phyloP scores from a whole-genome alignment of 257 asterid species.

The Ilex aquifolium region DNA sequence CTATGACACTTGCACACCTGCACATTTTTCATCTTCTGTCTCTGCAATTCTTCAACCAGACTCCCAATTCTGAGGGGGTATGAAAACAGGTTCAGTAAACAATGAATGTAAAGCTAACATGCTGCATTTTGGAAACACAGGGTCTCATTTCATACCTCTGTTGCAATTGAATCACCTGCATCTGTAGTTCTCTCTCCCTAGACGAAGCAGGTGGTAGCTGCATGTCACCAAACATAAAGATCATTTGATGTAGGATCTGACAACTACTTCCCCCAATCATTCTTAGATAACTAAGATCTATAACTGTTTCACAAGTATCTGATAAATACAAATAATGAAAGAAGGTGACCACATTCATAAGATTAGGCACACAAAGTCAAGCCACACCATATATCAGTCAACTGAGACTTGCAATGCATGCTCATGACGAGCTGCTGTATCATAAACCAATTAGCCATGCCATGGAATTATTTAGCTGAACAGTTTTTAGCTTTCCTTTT shows the following conservation, averaged over 20 bases:
- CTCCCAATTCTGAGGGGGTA: slow-evolving; percentile 62
- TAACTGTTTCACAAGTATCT: no score
- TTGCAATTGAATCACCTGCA: slow-evolving; percentile 80
- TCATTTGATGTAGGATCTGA: background rate
- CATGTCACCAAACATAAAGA: slow-evolving; percentile 8
- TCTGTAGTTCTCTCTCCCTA: slow-evolving; percentile 72
- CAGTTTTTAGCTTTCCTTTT: no score
- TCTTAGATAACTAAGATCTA: no score
- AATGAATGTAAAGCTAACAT: slow-evolving; percentile 3
- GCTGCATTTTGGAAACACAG: background rate
- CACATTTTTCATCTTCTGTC: slow-evolving; percentile 58
- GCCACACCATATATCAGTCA: no score
- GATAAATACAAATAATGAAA: background rate
- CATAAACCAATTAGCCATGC: background rate
- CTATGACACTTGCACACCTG: slow-evolving; percentile 41
- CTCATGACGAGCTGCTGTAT: background rate
- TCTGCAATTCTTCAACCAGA: slow-evolving; percentile 80
- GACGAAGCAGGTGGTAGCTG: slow-evolving; percentile 36
- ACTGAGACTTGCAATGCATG: no score
- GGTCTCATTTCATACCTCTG: slow-evolving; percentile 52
- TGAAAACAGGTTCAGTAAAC: slow-evolving; percentile 21
- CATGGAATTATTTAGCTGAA: no score
- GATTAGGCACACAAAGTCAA: background rate
- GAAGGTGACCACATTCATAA: background rate
- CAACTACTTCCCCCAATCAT: no score